Base-by-base conservation (phyloP, 306 rosid genomes). In the Quercus rubra region DNA sequence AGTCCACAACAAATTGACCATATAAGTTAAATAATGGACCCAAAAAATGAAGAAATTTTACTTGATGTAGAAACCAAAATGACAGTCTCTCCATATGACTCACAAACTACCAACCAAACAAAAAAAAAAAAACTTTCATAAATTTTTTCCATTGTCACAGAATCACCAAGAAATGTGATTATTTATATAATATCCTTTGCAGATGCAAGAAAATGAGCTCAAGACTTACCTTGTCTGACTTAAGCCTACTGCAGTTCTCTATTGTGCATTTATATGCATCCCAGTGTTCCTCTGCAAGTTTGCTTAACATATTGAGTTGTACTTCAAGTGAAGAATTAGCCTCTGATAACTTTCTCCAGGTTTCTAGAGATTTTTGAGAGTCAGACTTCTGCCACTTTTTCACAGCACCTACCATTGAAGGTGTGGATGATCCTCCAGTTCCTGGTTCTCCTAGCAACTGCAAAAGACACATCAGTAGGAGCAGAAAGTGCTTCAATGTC, bases 371-470 rank as follows among this genome's bases (percentile, higher is more conserved):
- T 80, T 83, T 87, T 76, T 86, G 82, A 81, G 97, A 90, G 82
- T 93, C 93, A 43, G 94, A 82, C 84, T 93, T 93, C 80, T 93
- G 99, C 99, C 99, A 95, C 81, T 89, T 93, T 81, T 91, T 95
- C 18, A 95, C 98, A 62, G 97, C 90, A 82, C 98, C 98, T 63
- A 95, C 98, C 99, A 95, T 95, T 66, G 99, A 95, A 76, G 96
- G 97, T 2, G 99, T 95, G 81, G 96, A 95, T 55, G 98, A 95
- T 70, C 99, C 99, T 79, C 99, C 99, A 57, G 81, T 85, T 78
- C 99, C 99, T 55, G 99, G 98, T 85, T 95, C 99, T 82, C 99
- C 99, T 71, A 95, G 94, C 82, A 93, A 74, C 99, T 95, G 80
- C 61, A 81, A 55, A 85, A 69, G 70, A 68, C 62, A 79, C 57